phyloP scores from a whole-genome alignment of 345 rosid genomes.

The Lagerstroemia speciosa region DNA sequence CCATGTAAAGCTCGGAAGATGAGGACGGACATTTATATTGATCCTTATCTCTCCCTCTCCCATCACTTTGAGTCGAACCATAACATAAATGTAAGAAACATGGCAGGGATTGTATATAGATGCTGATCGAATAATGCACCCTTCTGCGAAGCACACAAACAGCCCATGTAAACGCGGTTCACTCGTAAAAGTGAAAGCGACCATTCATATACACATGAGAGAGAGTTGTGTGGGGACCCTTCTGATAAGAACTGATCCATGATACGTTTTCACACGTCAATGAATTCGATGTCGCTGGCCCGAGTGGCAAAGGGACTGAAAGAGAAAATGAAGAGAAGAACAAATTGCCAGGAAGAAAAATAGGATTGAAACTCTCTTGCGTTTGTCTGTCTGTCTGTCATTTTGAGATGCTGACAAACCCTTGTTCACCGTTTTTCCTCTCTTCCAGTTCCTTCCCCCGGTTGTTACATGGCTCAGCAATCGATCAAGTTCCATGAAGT shows the following conservation, averaged over 20 bases:
- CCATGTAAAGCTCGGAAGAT: not conserved
- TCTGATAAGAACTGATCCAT: not conserved
- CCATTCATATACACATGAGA: conserved; percentile 1
- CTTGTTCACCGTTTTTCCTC: not conserved
- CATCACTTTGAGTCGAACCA: not conserved
- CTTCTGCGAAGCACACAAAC: conserved; percentile 6
- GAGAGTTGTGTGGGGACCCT: conserved; percentile 4
- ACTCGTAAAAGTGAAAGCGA: conserved; percentile 4
- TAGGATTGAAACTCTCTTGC: not conserved
- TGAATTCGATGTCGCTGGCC: not conserved
- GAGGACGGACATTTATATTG: not conserved
- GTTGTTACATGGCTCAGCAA: not conserved
- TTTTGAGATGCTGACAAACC: not conserved
- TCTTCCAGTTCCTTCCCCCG: not conserved
- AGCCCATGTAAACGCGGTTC: conserved; percentile 5
- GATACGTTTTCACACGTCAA: not conserved
- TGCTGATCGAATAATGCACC: conserved; percentile 1
- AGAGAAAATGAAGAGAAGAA: not conserved
- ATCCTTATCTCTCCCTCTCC: not conserved
- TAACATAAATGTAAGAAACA: no score
- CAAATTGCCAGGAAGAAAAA: not conserved
- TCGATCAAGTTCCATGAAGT: not conserved
- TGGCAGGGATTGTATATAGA: not conserved
- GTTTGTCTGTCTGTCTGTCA: not conserved
- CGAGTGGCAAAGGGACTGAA: not conserved